These are phyloP conservation scores for Podila minutissima DNA, from an alignment of 192 early-diverging fungal species.

Conservation along the genomic window DNA sequence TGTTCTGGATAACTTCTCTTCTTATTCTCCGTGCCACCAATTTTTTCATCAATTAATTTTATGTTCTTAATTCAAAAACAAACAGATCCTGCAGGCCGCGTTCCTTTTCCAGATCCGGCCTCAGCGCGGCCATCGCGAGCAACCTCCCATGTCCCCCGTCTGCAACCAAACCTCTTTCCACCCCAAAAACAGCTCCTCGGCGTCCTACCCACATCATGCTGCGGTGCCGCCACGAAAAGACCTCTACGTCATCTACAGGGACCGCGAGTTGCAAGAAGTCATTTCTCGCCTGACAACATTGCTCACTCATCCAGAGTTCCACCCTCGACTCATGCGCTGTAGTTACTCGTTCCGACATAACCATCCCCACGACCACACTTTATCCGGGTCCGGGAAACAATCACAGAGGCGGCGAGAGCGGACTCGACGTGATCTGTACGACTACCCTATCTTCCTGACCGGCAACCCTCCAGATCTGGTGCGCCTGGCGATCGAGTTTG, in stretches of 20 bases:
- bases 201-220: neutral
- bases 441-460: conserved; percentile 43
- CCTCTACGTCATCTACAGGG: conserved; percentile 22
- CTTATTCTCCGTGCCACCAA: neutral
- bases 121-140: conserved; percentile 8
- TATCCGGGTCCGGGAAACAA: neutral
- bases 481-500: conserved; percentile 42
- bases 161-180: neutral
- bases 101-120: conserved; percentile 39
- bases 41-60: neutral
- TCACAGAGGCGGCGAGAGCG: conserved; percentile 4
- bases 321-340: conserved; percentile 36
- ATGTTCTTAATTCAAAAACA: neutral
- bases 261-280: conserved; percentile 24
- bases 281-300: conserved; percentile 15
- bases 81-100: conserved; percentile 38
- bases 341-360: conserved; percentile 37
- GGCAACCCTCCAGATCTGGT: conserved; percentile 46
- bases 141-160: neutral
- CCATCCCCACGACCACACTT: neutral
- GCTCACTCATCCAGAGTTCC: conserved; percentile 31
- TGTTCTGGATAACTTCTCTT: neutral
- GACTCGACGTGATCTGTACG: conserved; percentile 28
- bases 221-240: neutral
- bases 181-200: neutral